Base-by-base conservation (phyloP, 139 green algal species). In the Chlamydomonas sphaeroides region DNA sequence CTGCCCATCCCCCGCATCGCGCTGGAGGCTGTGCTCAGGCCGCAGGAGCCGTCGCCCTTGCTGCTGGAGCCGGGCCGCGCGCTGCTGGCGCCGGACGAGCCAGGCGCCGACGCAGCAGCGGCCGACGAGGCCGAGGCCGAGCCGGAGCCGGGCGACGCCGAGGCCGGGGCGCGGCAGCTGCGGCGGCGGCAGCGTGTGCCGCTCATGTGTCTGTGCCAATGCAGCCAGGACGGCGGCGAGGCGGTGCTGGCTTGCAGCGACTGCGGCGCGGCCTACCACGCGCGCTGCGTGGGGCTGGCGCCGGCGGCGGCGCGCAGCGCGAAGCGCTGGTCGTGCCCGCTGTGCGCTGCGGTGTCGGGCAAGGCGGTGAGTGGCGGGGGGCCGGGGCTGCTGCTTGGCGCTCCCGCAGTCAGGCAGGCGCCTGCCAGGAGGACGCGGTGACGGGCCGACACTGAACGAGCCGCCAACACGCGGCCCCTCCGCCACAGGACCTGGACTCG, bases 201-300 rank as follows among this genome's bases (percentile, higher is more conserved):
- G 41, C 39, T 80, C 39, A 11, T 70, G 41, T 80, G 74, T 42
- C 74, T 80, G 59, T 80, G 74, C 32, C 74, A 71, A 38, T 53
- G 25, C 41, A 83, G 32, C 17, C 45, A 33, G 10, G 76, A 63
- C 15, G 28, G 32, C 6, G 68, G 86, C 21, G 84, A 86, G 59
- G 45, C 59, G 48, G 63, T 84, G 65, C 92, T 96, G 88, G 62
- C 69, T 33, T 97, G 94, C 79, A 91, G 95, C 68, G 30, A 35
- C 20, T 97, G 94, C 79, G 69, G 83, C 0, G 94, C 95, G 49
- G 94, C 92, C 90, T 97, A 89, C 86, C 94, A 97, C 74, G 61
- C 91, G 7, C 83, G 80, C n/a, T 97, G 93, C 79, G 73, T 91
- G 30, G 89, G 90, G 33, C 10, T 96, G 15, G 90, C 51, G 1